Evolutionary conservation across 805 yeast species (phyloP), one percentile per base, ranked within the genome.

Genomic region (Torulaspora delbrueckii): DNA sequence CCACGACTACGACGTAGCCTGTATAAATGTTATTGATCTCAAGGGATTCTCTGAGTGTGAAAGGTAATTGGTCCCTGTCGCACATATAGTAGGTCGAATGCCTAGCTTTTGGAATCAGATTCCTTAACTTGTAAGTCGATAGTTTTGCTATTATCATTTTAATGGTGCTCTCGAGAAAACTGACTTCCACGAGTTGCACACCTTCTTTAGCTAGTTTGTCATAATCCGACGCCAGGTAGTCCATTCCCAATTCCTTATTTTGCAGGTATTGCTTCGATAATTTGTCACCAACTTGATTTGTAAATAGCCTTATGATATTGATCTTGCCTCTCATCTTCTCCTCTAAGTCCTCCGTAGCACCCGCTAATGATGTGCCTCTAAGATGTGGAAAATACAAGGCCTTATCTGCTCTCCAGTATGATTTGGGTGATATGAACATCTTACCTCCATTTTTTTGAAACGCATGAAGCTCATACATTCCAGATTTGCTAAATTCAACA

Each of bases 361-460:
- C 73, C 3, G 56, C 47, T 30, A 88, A 60, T 1, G 81, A 72
- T 18, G 71, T 72, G 0, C 82, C 91, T 22, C 67, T 61, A 48
- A 91, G 71, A 59, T 89, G 89, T 8, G 98, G 96, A 68, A 93
- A 87, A 62, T 79, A 93, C 38, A 79, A 67, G 0, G 97, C 74
- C 58, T 77, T 83, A 6, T 85, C 90, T 9, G 72, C 67, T 48
- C 77, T 78, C 76, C 91, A 90, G 55, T 77, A 83, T 1, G 89
- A 78, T n/a, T 77, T 72, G 1, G 98, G 98, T 0, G 96, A 78
- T 13, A 75, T 70, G 69, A 89, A 93, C 51, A 90, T 73, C 66
- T 89, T 88, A 19, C 98, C 99, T 31, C 81, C 77, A 2, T 91
- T 86, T 55, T 82, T 83, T 40, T 82, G 71, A 59, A 79, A 82